phyloP scores from a whole-genome alignment of 495 filamentous ascomycete species.

The Cudoniella acicularis region DNA sequence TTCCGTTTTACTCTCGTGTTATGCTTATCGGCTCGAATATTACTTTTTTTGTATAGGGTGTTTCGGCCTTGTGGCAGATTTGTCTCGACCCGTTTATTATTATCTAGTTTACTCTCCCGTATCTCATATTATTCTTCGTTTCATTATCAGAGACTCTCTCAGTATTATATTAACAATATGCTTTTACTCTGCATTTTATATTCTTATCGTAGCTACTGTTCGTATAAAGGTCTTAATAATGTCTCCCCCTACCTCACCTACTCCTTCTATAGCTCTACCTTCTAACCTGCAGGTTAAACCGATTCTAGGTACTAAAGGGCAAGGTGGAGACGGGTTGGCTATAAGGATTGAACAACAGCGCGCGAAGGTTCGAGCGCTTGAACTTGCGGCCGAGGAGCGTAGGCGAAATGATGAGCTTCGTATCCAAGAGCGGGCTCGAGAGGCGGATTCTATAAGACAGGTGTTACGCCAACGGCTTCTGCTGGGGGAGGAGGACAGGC shows the following conservation, averaged over 20 bases:
- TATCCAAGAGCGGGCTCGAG: neutral
- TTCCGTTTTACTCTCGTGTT: neutral
- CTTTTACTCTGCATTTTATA: neutral
- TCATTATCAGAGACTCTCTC: neutral
- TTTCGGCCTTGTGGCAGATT: neutral
- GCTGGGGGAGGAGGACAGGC: too few relatives aligned
- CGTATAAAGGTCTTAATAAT: neutral
- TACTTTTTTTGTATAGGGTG: neutral
- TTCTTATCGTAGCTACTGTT: neutral
- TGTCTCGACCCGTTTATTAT: neutral
- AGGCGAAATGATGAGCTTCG: neutral
- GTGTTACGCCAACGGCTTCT: too few relatives aligned
- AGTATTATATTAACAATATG: neutral
- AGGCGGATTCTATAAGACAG: too few relatives aligned
- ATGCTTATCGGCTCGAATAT: neutral
- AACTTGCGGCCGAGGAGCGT: neutral
- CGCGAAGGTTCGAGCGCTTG: constrained; percentile 1
- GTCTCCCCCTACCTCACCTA: neutral
- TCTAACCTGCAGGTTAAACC: neutral
- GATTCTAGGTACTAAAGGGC: neutral
- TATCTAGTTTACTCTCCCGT: neutral
- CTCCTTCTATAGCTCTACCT: neutral
- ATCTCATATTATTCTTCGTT: neutral
- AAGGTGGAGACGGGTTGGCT: neutral
- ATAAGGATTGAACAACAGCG: constrained; percentile 4